These are phyloP conservation scores for Salix viminalis DNA, from an alignment of 345 rosid genomes.

Conservation along the genomic window DNA sequence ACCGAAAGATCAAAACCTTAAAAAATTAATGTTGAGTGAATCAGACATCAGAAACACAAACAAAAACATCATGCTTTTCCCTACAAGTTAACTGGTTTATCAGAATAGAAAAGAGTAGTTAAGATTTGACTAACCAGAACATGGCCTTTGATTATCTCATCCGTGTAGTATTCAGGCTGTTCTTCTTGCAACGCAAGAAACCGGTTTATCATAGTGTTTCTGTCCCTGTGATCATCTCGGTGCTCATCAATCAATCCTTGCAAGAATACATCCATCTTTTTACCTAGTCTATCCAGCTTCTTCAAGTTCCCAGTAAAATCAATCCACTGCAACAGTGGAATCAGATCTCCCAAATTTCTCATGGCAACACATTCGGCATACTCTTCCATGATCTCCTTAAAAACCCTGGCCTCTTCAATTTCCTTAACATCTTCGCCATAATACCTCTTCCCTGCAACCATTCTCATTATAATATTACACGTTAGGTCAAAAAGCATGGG, in stretches of 20 bases:
- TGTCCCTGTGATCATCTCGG: background rate
- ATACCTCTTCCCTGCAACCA: background rate
- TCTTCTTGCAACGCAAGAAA: background rate
- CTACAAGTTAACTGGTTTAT: background rate
- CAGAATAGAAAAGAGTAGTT: background rate
- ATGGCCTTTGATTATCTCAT: background rate
- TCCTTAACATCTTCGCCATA: background rate
- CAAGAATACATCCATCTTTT: background rate
- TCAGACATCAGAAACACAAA: background rate
- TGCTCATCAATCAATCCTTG: background rate
- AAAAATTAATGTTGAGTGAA: too few relatives aligned
- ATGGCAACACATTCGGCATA: too few relatives aligned
- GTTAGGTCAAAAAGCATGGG: background rate
- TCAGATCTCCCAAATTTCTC: background rate
- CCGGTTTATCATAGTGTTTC: background rate
- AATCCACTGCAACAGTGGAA: background rate
- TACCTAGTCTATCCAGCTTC: background rate
- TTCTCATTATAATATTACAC: background rate
- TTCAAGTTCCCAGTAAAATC: background rate
- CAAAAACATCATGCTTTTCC: too few relatives aligned
- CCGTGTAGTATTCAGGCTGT: background rate
- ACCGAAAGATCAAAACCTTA: too few relatives aligned
- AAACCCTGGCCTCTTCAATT: background rate
- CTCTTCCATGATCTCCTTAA: background rate
- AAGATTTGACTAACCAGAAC: background rate